Conservation (phyloP, 768 basidiomycete genomes). For the Gymnopilus dilepis region DNA sequence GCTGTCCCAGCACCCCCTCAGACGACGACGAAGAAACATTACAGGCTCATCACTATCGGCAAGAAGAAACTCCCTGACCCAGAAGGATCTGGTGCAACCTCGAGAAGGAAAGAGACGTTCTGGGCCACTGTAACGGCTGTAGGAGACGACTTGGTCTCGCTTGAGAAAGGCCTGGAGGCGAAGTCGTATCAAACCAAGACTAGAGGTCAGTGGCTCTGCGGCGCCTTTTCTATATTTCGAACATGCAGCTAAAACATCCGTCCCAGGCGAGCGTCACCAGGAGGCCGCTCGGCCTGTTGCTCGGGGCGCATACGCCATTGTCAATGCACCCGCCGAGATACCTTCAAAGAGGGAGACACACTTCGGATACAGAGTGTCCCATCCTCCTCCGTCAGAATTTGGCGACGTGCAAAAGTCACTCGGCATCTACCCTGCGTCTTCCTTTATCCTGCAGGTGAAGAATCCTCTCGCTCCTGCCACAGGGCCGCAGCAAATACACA, state of each 20-base stretch:
- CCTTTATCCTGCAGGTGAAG: constrained; percentile 66
- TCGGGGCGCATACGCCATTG: constrained; percentile 64
- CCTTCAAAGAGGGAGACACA: constrained; percentile 56
- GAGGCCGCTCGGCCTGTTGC: constrained; percentile 58
- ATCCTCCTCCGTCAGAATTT: constrained; percentile 47
- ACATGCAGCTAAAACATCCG: neutral
- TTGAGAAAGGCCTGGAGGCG: constrained; percentile 54
- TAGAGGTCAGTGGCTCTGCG: constrained; percentile 40
- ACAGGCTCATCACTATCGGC: constrained; percentile 57
- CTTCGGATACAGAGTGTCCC: constrained; percentile 64
- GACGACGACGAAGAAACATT: constrained; percentile 45
- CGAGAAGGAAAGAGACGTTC: constrained; percentile 49
- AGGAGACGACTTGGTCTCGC: constrained; percentile 52
- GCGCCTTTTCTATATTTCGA: neutral
- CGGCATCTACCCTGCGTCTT: constrained; percentile 56
- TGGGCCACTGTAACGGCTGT: constrained; percentile 58
- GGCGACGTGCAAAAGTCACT: constrained; percentile 62
- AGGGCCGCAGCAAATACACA: constrained; percentile 34
- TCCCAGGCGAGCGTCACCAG: constrained; percentile 54
- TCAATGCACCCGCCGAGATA: constrained; percentile 48
- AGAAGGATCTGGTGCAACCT: constrained; percentile 27
- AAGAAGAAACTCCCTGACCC: constrained; percentile 65
- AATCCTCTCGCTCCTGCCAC: constrained; percentile 56
- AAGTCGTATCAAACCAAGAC: constrained; percentile 69
- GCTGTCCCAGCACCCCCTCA: constrained; percentile 48